Conservation (phyloP, 2,329 filamentous ascomycete genomes). For the Hypoxylon sp. region DNA sequence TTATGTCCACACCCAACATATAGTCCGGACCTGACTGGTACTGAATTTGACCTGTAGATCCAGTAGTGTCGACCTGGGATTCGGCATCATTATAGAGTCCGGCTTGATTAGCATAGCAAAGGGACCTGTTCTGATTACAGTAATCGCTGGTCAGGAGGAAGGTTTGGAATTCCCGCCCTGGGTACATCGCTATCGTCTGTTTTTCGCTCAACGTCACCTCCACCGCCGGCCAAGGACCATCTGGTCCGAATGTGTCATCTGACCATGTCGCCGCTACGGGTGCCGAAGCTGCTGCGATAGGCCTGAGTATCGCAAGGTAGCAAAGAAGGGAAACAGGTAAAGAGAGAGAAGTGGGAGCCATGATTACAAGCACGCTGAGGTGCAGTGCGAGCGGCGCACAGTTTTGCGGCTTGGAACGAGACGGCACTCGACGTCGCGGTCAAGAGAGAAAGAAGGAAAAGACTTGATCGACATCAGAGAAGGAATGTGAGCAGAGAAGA, state of each 20-base stretch:
- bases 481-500: constrained; percentile 26
- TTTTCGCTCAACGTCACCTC: constrained; percentile 47
- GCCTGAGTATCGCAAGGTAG: constrained; percentile 44
- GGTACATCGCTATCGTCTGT: constrained; percentile 51
- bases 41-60: constrained; percentile 47
- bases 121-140: constrained; percentile 48
- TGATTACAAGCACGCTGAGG: constrained; percentile 35
- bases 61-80: constrained; percentile 48
- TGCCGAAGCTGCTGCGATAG: constrained; percentile 32
- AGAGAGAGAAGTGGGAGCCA: constrained; percentile 44
- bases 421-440: constrained; percentile 31
- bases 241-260: constrained; percentile 52
- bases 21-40: constrained; percentile 44
- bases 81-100: constrained; percentile 51
- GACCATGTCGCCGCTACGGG: constrained; percentile 52
- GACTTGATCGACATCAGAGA: constrained; percentile 31
- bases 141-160: constrained; percentile 52
- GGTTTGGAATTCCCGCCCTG: constrained; percentile 51
- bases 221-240: constrained; percentile 56
- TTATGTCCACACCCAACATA: constrained; percentile 49
- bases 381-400: constrained; percentile 23
- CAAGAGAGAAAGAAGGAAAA: constrained; percentile 23
- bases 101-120: constrained; percentile 50
- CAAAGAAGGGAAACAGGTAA: constrained; percentile 47
- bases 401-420: constrained; percentile 27